phyloP scores from a whole-genome alignment of 75 land plant genomes.

The Pseudotsuga menziesii region DNA sequence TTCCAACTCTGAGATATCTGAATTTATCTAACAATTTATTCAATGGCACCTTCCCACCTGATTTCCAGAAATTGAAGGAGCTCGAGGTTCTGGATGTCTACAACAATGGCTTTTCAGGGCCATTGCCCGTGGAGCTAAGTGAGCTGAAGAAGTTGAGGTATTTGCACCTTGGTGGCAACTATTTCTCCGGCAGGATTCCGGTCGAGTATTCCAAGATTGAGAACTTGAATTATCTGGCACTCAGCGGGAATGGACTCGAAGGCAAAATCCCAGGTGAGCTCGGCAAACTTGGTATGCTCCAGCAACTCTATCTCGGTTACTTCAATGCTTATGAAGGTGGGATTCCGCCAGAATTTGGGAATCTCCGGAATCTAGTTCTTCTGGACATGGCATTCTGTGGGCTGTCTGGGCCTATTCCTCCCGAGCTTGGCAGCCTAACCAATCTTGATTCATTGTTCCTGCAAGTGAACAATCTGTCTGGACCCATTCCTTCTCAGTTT shows the following conservation, averaged over 20 bases:
- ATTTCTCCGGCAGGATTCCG: conserved; percentile 62
- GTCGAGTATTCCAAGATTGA: conserved; percentile 33
- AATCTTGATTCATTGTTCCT: conserved; percentile 47
- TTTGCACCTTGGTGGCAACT: conserved; percentile 70
- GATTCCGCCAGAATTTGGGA: conserved; percentile 60
- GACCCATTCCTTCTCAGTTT: conserved; percentile 42
- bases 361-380: conserved; percentile 44
- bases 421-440: conserved; percentile 47
- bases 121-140: conserved; percentile 47
- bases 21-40: conserved; percentile 69
- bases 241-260: conserved; percentile 50
- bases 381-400: conserved; percentile 59
- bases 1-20: conserved; percentile 28
- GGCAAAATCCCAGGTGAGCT: conserved; percentile 62
- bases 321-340: conserved; percentile 51
- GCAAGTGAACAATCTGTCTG: conserved; percentile 49
- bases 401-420: conserved; percentile 49
- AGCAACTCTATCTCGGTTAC: conserved; percentile 63
- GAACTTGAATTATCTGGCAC: conserved; percentile 34
- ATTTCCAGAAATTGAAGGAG: conserved; percentile 29
- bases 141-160: conserved; percentile 35
- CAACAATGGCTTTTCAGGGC: conserved; percentile 57
- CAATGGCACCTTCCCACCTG: conserved; percentile 33
- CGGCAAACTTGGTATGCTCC: conserved; percentile 36
- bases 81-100: conserved; percentile 55